Percentiles rank a stretch among this genome's conserved stretches.
phyloP scores from a whole-genome alignment of 768 basidiomycete genomes.

The Podaxis sp. region DNA sequence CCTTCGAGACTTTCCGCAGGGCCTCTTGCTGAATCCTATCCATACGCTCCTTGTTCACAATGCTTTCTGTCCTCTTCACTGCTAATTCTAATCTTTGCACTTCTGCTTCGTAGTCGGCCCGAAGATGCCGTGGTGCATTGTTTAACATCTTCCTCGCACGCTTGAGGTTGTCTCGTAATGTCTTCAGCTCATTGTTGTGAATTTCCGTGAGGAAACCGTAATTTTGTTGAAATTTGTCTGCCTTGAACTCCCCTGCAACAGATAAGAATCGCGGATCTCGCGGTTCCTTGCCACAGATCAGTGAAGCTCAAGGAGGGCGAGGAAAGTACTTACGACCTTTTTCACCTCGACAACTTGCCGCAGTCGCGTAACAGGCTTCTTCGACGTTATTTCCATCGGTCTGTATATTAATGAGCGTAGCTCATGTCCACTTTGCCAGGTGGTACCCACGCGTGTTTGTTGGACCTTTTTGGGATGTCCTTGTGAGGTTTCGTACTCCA shows the following conservation, averaged over 20 bases:
- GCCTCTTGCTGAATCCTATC: slow-evolving; percentile 73
- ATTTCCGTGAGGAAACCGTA: slow-evolving; percentile 75
- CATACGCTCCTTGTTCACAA: slow-evolving; percentile 68
- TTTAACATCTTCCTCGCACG: slow-evolving; percentile 62
- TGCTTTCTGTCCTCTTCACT: slow-evolving; percentile 73
- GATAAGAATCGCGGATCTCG: slow-evolving; percentile 88
- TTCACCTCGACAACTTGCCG: slow-evolving; percentile 68
- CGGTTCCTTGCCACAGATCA: slow-evolving; percentile 47
- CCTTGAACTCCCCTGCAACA: slow-evolving; percentile 65
- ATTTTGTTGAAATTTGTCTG: slow-evolving; percentile 60
- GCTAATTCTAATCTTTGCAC: slow-evolving; percentile 68
- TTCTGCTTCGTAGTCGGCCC: slow-evolving; percentile 63
- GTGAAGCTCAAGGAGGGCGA: slow-evolving; percentile 3
- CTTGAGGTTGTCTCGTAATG: slow-evolving; percentile 63
- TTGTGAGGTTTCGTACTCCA: slow-evolving; percentile 41
- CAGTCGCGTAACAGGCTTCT: slow-evolving; percentile 75
- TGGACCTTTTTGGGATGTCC: slow-evolving; percentile 56
- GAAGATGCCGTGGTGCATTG: slow-evolving; percentile 59
- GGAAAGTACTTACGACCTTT: slow-evolving; percentile 47
- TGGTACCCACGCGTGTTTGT: slow-evolving; percentile 82
- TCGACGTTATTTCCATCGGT: slow-evolving; percentile 80
- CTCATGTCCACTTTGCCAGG: slow-evolving; percentile 2
- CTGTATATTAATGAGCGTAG: slow-evolving; percentile 34
- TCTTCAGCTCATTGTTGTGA: slow-evolving; percentile 61
- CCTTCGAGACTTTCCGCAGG: slow-evolving; percentile 48